A percentile compares a stretch with the other conserved stretches of the same genome.
These are phyloP conservation scores for Trichomonas tenax DNA, from an alignment of 208 protist species.

Conservation along the genomic window DNA sequence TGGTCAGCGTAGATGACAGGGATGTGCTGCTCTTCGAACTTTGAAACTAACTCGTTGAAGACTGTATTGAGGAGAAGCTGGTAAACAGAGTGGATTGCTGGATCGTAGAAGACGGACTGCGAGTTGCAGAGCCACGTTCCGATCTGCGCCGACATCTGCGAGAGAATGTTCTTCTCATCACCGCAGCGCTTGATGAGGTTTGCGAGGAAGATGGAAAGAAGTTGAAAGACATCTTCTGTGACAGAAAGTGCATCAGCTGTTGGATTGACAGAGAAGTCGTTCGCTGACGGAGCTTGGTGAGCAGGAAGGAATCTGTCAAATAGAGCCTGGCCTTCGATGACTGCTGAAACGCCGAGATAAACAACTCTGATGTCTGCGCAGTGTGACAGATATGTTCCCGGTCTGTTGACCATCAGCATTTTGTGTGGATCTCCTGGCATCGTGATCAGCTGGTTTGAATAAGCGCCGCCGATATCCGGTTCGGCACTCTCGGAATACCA, in stretches of 20 bases:
- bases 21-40: not conserved
- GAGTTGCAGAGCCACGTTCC: not conserved
- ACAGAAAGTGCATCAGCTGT: not conserved
- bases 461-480: not conserved
- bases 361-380: not conserved
- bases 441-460: not conserved
- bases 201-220: not conserved
- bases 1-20: not conserved
- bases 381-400: not conserved
- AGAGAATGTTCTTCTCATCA: not conserved
- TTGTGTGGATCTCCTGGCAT: not conserved
- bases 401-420: not conserved
- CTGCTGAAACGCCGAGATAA: not conserved
- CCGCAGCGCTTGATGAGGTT: not conserved
- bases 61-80: not conserved
- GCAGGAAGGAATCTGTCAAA: not conserved
- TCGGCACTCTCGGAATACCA: not conserved
- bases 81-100: not conserved
- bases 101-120: not conserved
- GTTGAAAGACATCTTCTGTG: not conserved
- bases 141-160: not conserved
- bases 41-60: not conserved
- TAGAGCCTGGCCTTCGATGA: conserved; percentile 5
- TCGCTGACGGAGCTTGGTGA: not conserved
- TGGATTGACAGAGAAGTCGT: not conserved